Evolutionary conservation across 2,329 filamentous ascomycete genomes (phyloP).

Genomic region (Cercospora sp.): DNA sequence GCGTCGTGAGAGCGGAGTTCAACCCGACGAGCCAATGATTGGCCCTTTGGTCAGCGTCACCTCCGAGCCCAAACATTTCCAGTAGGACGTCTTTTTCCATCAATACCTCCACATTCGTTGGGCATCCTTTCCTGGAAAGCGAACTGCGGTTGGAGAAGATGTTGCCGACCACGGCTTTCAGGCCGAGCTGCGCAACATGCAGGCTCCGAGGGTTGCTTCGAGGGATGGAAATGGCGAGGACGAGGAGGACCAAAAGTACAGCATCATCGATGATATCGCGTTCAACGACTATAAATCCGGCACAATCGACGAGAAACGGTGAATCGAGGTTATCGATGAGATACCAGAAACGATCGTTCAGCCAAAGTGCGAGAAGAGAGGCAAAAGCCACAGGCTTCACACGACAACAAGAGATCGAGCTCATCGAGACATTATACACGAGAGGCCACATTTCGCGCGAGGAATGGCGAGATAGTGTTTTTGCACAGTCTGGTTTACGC

Average conservation of each 20-base stretch:
- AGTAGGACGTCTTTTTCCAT: background rate
- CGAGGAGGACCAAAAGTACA: background rate
- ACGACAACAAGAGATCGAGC: conserved; percentile 22
- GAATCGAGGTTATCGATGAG: background rate
- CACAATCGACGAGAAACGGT: background rate
- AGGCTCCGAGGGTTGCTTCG: conserved; percentile 20
- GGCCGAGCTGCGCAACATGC: conserved; percentile 19
- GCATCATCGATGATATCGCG: background rate
- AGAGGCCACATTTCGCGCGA: conserved; percentile 23
- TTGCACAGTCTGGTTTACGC: conserved; percentile 21
- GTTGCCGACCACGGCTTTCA: conserved; percentile 1
- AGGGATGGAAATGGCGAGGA: conserved; percentile 18
- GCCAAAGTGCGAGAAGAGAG: background rate
- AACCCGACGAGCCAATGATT: background rate
- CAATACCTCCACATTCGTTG: background rate
- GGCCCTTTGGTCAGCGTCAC: background rate
- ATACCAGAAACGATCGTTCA: background rate
- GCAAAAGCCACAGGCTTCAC: conserved; percentile 15
- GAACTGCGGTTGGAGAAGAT: background rate
- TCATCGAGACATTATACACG: conserved; percentile 25
- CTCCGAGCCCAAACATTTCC: background rate
- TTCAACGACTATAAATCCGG: no score
- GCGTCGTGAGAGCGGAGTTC: background rate
- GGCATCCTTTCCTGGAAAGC: background rate
- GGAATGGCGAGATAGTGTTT: conserved; percentile 27